These are phyloP conservation scores for Boechera stricta DNA, from an alignment of 345 rosid genomes.

Conservation along the genomic window DNA sequence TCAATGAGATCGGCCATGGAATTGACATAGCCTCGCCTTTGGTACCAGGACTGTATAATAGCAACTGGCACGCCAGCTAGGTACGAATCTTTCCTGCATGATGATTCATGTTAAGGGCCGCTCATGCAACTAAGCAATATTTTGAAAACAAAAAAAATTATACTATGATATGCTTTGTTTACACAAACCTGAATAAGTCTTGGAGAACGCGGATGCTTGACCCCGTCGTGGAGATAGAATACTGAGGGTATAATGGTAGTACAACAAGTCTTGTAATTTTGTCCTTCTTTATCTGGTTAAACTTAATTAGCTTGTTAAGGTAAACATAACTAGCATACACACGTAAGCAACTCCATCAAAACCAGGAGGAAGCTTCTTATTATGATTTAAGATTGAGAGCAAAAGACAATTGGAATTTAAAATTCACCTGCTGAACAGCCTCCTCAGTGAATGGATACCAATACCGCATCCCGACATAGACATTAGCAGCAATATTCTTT, in stretches of 20 bases:
- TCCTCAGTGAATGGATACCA: constrained; percentile 96
- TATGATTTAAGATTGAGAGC: not conserved
- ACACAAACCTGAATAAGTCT: constrained; percentile 64
- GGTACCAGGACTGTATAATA: constrained; percentile 85
- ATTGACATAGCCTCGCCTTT: constrained; percentile 76
- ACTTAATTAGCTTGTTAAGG: constrained; percentile 24
- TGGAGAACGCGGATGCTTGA: constrained; percentile 89
- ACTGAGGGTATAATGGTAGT: constrained; percentile 96
- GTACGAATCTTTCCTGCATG: constrained; percentile 73
- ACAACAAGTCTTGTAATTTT: constrained; percentile 83
- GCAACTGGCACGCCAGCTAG: constrained; percentile 80
- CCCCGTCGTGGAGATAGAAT: constrained; percentile 92
- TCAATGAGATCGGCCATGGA: constrained; percentile 90
- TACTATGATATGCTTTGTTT: not conserved
- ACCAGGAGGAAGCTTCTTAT: not conserved
- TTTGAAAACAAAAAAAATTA: not conserved
- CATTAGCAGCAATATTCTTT: constrained; percentile 63
- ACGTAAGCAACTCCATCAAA: constrained; percentile 6
- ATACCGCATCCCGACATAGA: constrained; percentile 91
- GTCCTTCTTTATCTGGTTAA: constrained; percentile 73
- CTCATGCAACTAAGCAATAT: constrained; percentile 1
- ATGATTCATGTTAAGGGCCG: constrained; percentile 36
- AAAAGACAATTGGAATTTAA: not conserved
- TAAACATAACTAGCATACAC: not conserved
- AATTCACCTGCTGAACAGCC: constrained; percentile 76